These are phyloP conservation scores for Candida piceae DNA, from an alignment of 805 yeast genomes.

Conservation along the genomic window DNA sequence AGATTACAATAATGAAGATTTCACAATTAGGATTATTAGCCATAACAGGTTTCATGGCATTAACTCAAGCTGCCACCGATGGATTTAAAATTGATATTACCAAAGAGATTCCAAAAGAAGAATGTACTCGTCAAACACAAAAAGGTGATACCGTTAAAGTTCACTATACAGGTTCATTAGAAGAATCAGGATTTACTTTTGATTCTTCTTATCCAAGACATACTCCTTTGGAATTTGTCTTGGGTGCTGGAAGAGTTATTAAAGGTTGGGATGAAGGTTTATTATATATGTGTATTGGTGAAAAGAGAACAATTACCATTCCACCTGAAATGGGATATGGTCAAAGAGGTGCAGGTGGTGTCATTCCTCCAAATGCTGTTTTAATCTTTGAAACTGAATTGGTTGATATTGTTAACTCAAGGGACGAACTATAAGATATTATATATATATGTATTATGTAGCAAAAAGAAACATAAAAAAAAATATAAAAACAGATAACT, in stretches of 20 bases:
- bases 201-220: constrained; percentile 68
- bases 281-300: constrained; percentile 82
- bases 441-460: too few relatives aligned
- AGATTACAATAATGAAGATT: constrained; percentile 5
- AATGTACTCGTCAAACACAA: constrained; percentile 54
- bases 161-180: constrained; percentile 72
- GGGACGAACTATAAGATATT: constrained; percentile 20
- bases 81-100: constrained; percentile 35
- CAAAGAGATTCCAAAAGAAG: constrained; percentile 41
- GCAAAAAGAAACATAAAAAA: too few relatives aligned
- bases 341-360: constrained; percentile 58
- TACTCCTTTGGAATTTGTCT: constrained; percentile 61
- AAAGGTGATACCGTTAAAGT: constrained; percentile 67
- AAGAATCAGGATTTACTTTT: constrained; percentile 65
- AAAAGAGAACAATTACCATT: constrained; percentile 70
- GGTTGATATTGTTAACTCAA: constrained; percentile 38
- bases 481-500: too few relatives aligned
- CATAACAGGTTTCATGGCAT: neutral
- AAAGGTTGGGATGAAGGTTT: constrained; percentile 91
- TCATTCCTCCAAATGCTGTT: constrained; percentile 73
- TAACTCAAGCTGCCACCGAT: neutral
- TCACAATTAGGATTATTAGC: constrained; percentile 1
- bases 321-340: constrained; percentile 83
- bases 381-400: constrained; percentile 62
- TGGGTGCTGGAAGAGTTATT: constrained; percentile 80